Percentiles rank a stretch among this genome's conserved stretches.
Evolutionary conservation across 1,284 basidiomycete species (phyloP).

Genomic region (Heterobasidion annosum): DNA sequence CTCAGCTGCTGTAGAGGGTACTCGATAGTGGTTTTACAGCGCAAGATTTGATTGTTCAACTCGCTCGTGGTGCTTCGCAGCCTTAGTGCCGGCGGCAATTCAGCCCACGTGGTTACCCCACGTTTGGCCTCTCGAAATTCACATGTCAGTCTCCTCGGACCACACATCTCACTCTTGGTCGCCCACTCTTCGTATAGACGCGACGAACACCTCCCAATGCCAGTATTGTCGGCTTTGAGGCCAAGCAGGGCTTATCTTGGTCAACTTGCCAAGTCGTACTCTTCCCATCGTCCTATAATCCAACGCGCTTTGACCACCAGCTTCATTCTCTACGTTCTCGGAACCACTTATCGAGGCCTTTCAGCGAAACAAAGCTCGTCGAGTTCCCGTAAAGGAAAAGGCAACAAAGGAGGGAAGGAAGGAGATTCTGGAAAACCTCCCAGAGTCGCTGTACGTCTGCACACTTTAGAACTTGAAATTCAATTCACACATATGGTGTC

Average conservation of each 20-base stretch:
- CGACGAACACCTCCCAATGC: neutral
- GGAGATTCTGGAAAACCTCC: conserved; percentile 33
- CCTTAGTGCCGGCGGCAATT: neutral
- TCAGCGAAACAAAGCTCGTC: conserved; percentile 25
- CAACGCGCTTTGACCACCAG: conserved; percentile 59
- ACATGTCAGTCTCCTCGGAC: neutral
- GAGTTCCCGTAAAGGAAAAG: conserved; percentile 27
- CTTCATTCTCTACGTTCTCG: conserved; percentile 58
- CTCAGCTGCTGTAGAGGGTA: too few species aligned
- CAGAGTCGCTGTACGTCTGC: conserved; percentile 53
- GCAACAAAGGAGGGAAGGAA: conserved; percentile 19
- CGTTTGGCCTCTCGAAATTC: neutral
- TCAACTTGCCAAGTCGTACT: conserved; percentile 43
- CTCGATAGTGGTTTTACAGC: too few species aligned
- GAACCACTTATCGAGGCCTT: conserved; percentile 47
- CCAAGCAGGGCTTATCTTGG: conserved; percentile 19
- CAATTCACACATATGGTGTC: neutral
- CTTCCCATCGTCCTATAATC: conserved; percentile 53
- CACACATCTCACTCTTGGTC: too few species aligned
- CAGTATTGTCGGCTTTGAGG: conserved; percentile 13
- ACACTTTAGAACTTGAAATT: conserved; percentile 1
- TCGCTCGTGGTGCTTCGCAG: neutral
- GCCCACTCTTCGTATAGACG: too few species aligned
- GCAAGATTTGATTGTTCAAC: too few species aligned
- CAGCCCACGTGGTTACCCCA: neutral